These are phyloP conservation scores for Pyronema domesticum DNA, from an alignment of 495 filamentous ascomycete genomes.

Conservation along the genomic window DNA sequence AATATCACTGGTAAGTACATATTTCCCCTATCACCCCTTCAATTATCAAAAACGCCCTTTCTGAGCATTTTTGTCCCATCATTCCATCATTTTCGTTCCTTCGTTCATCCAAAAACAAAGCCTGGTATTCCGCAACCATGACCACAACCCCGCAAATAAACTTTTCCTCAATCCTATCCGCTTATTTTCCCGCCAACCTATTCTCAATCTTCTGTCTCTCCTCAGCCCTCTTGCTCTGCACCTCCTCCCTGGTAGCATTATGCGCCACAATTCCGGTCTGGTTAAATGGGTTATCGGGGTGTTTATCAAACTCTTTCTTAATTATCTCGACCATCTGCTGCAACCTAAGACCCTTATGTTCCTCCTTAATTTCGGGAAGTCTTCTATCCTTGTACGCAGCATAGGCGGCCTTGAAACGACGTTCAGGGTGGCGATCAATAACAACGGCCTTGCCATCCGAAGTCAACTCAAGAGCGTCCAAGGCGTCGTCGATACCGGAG, in stretches of 20 bases:
- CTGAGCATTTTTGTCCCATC: too few species aligned
- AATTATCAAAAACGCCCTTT: too few species aligned
- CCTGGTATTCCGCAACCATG: too few species aligned
- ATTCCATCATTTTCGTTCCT: too few species aligned
- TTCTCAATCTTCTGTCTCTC: constrained; percentile 62
- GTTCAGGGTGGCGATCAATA: constrained; percentile 71
- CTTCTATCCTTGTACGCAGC: constrained; percentile 71
- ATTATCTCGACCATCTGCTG: constrained; percentile 67
- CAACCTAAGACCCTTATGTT: constrained; percentile 56
- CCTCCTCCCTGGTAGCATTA: constrained; percentile 64
- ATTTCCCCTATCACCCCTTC: too few species aligned
- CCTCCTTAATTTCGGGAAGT: constrained; percentile 64
- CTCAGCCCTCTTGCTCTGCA: constrained; percentile 41
- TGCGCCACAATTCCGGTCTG: constrained; percentile 48
- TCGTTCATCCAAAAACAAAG: too few species aligned
- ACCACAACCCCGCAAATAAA: too few species aligned
- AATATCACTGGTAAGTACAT: too few species aligned
- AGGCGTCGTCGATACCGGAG: constrained; percentile 73
- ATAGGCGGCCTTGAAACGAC: constrained; percentile 73
- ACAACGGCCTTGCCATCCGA: constrained; percentile 34
- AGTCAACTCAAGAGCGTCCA: constrained; percentile 63
- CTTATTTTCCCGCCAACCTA: constrained; percentile 32
- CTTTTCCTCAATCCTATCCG: too few species aligned
- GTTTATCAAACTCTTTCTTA: constrained; percentile 78
- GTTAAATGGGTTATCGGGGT: constrained; percentile 85